Evolutionary conservation across 2,329 filamentous ascomycete genomes (phyloP).

Genomic region (Cryphonectria parasitica): DNA sequence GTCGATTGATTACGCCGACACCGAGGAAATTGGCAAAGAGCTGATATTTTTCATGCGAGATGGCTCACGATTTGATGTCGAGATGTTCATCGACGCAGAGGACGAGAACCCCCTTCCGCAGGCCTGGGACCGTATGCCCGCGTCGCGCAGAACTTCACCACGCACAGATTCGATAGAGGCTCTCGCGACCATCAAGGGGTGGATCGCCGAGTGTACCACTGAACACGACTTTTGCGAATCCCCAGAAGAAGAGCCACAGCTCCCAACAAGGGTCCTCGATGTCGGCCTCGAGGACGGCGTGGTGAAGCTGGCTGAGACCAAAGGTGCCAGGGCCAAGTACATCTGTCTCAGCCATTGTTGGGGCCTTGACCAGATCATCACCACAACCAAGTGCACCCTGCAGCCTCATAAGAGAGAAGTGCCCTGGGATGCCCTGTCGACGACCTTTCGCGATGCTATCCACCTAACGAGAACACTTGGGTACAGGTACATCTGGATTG

Average conservation of each 20-base stretch:
- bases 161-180: background rate
- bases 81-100: background rate
- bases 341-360: conserved; percentile 18
- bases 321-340: background rate
- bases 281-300: background rate
- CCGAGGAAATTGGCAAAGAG: background rate
- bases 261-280: background rate
- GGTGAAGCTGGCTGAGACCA: conserved; percentile 1
- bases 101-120: background rate
- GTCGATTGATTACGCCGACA: background rate
- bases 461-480: conserved; percentile 1
- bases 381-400: background rate
- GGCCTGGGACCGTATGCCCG: background rate
- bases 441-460: conserved; percentile 13
- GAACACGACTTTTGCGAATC: background rate
- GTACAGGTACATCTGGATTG: conserved; percentile 12
- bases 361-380: conserved; percentile 9
- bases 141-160: background rate
- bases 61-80: background rate
- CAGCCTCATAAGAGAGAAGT: background rate
- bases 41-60: background rate
- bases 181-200: background rate
- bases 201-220: background rate
- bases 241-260: background rate
- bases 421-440: background rate